Evolutionary conservation across 106 monocot species (phyloP).

Genomic region (Apostasia ramifera): DNA sequence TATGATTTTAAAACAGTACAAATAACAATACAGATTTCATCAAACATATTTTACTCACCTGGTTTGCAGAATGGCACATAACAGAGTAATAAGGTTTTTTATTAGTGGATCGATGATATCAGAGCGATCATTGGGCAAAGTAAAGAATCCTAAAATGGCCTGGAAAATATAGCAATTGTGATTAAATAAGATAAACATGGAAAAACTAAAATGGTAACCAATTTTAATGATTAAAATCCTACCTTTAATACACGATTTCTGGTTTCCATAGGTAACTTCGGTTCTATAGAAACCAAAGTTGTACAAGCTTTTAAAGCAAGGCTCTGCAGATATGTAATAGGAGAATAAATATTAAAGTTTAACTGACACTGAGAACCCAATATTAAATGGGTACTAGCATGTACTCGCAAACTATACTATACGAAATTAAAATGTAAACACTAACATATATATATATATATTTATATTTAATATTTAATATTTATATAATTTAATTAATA

Average conservation of each 20-base stretch:
- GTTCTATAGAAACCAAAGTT: constrained; percentile 89
- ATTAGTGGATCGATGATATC: constrained; percentile 81
- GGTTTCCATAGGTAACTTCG: constrained; percentile 83
- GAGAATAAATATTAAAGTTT: neutral
- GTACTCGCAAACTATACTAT: too few species aligned
- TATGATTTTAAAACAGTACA: too few species aligned
- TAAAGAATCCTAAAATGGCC: constrained; percentile 86
- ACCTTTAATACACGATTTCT: constrained; percentile 97
- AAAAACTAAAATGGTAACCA: neutral
- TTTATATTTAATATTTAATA: too few species aligned
- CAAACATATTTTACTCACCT: constrained; percentile 34
- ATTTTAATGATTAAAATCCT: neutral
- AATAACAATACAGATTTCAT: too few species aligned
- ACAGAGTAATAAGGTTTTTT: constrained; percentile 76
- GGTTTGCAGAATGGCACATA: constrained; percentile 90
- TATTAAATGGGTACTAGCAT: neutral
- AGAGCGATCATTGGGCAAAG: constrained; percentile 66
- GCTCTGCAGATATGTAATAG: constrained; percentile 45
- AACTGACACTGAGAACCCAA: neutral
- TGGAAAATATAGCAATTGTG: constrained; percentile 20
- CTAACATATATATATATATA: too few species aligned
- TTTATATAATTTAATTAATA: too few species aligned
- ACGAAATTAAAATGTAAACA: too few species aligned
- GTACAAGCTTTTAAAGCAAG: constrained; percentile 93
- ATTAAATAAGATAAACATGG: neutral